Evolutionary conservation across 2,329 filamentous ascomycete genomes (phyloP).

Genomic region (Sporothrix globosa): DNA sequence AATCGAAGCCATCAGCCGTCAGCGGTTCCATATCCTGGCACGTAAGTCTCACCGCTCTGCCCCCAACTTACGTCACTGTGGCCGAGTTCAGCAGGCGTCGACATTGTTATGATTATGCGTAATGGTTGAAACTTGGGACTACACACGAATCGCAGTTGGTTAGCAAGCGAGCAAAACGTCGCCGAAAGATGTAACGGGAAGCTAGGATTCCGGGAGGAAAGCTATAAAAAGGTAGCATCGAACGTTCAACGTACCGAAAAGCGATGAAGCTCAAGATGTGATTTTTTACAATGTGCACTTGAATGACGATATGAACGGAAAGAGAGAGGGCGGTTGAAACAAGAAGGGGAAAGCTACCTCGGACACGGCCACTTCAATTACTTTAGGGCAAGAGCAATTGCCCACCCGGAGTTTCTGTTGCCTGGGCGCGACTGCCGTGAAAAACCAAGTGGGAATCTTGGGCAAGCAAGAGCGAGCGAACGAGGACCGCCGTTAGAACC

Average conservation of each 20-base stretch:
- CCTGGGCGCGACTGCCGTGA: slow-evolving; percentile 1
- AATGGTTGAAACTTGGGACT: neutral
- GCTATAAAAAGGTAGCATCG: neutral
- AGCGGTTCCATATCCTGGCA: neutral
- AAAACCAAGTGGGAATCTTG: neutral
- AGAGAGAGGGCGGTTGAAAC: neutral
- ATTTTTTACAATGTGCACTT: neutral
- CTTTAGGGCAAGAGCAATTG: neutral
- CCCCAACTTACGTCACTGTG: slow-evolving; percentile 38
- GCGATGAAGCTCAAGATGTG: neutral
- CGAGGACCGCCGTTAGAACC: neutral
- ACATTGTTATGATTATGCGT: slow-evolving; percentile 40
- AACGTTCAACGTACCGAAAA: neutral
- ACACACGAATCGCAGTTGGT: neutral
- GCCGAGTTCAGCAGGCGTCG: slow-evolving; percentile 44
- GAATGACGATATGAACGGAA: neutral
- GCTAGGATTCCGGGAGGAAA: neutral
- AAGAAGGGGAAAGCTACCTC: neutral
- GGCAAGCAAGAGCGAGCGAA: neutral
- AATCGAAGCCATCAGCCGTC: slow-evolving; percentile 21
- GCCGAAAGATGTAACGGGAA: neutral
- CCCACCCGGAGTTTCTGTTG: slow-evolving; percentile 1
- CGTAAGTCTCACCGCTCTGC: neutral
- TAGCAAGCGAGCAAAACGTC: neutral
- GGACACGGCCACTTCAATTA: neutral